Base-by-base conservation (phyloP, 345 rosid genomes). In the Bretschneidera sinensis region DNA sequence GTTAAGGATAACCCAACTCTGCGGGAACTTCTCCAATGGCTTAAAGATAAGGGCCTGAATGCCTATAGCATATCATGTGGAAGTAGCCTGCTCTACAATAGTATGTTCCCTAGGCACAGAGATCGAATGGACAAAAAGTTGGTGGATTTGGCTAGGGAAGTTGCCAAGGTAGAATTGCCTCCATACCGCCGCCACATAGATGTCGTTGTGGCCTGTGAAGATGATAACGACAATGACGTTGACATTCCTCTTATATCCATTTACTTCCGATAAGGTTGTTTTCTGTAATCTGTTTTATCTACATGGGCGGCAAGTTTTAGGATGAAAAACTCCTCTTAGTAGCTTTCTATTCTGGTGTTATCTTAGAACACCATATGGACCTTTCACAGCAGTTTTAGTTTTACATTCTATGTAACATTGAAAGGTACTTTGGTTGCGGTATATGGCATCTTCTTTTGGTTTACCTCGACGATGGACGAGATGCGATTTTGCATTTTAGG, bases 31-130 rank as follows among this genome's bases (percentile, higher is more conserved):
- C 78, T 94, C 49, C 75, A 76, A 18, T 94, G 99, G 99, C 85
- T 94, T 22, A 60, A 82, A 79, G 74, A 77, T 4, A 88, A 82
- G 76, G 97, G 91, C 0, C 73, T 94, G 50, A 76, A 85, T 14
- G 97, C 97, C 3, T 94, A 94, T 66, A 94, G 99, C 78, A 94
- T 94, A 51, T 94, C 97, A 0, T 85, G 82, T 17, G 99, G 99
- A 43, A 90, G 97, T 70, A 83, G 85, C 57, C 73, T 95, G 69
- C 85, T 95, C 24, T 95, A 67, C 62, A 95, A 91, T 64, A 86
- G 89, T 61, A 83, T 95, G 97, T 95, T 91, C 78, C 86, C 85
- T 0, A 69, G 79, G 58, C 99, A 94, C 72, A 81, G 65, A 55
- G 96, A 88, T 6, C 83, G 97, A 63, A 86, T 90, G 92, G 89